Evolutionary conservation across 306 rosid species (phyloP), one percentile per base, ranked within the genome.

Genomic region (Arachis hypogaea): DNA sequence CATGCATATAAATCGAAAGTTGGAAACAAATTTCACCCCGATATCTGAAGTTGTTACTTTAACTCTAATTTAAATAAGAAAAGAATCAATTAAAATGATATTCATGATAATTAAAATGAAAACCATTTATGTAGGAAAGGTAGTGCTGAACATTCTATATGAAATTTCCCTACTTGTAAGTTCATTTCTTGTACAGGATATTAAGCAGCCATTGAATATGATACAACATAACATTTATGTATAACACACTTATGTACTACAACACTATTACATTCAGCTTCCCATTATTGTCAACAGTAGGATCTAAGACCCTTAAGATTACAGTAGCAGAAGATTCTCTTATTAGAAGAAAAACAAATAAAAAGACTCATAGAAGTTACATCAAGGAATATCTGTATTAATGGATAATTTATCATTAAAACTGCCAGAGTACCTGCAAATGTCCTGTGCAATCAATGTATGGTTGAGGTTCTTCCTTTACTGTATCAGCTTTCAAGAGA

Each of bases 371-470:
- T 30, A 40, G 40, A 46, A 18, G 44, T 41, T 66, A 68, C 29
- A 51, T 7, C 16, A 60, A 43, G 40, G 38, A 55, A 57, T 52
- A 68, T 43, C 42, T 28, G 67, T 66, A 81, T 46, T 12, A 76
- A 74, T 71, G 9, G 63, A 57, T 22, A 9, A 72, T 63, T 38
- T 56, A 6, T 51, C 57, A 18, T 12, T 76, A 18, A 64, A 44
- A 76, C 51, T 22, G 47, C 70, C 52, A 79, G 47, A 50, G 72
- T 66, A 92, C 98, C 98, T 90, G 98, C 77, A 92, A 77, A 82
- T 88, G 84, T 52, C 98, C 98, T 11, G 98, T 92, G 84, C 96
- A 89, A 85, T 92, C 98, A n/a, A 92, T 92, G 81, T 88, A 82
- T 45, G 98, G 91, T 82, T 92, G 96, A 38, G 92, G 92, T 63